Conservation (phyloP, 2,329 filamentous ascomycete genomes). For the Alternaria solani region DNA sequence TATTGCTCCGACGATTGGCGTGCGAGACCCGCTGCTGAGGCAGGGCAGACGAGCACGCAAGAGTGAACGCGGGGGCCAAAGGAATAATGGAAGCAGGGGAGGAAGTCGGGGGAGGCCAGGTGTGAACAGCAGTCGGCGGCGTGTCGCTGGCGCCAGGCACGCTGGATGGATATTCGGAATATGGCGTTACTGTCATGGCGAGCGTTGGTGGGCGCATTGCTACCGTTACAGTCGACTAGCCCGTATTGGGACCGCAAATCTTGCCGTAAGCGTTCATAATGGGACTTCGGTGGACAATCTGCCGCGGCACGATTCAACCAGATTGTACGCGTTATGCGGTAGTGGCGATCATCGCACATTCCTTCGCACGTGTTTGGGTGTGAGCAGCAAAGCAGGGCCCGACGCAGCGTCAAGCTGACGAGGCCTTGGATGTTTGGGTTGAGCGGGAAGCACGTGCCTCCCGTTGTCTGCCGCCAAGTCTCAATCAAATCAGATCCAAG, state of each 20-base stretch:
- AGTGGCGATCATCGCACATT: constrained; percentile 17
- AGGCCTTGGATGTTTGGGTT: constrained; percentile 8
- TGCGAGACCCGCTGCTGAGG: constrained; percentile 35
- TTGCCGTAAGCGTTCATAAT: constrained; percentile 24
- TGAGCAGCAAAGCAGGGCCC: constrained; percentile 15
- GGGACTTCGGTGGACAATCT: constrained; percentile 23
- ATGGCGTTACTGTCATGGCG: constrained; percentile 36
- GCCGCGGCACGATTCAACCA: constrained; percentile 38
- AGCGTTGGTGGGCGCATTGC: constrained; percentile 40
- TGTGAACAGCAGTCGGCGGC: constrained; percentile 20
- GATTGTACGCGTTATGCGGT: constrained; percentile 26
- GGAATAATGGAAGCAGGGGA: constrained; percentile 13
- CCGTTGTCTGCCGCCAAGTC: constrained; percentile 12
- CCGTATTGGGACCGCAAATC: constrained; percentile 19
- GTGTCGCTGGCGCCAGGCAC: constrained; percentile 34
- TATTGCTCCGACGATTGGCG: constrained; percentile 42
- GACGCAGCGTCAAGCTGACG: constrained; percentile 5
- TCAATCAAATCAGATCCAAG: not conserved
- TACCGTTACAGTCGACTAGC: constrained; percentile 47
- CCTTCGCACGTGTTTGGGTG: constrained; percentile 8
- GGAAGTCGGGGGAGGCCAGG: constrained; percentile 14
- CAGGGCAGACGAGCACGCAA: constrained; percentile 42
- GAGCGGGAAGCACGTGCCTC: constrained; percentile 21
- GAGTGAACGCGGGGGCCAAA: constrained; percentile 36
- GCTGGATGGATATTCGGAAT: constrained; percentile 29